These are phyloP conservation scores for Plectranthus barbatus DNA, from an alignment of 257 asterid genomes.

Conservation along the genomic window DNA sequence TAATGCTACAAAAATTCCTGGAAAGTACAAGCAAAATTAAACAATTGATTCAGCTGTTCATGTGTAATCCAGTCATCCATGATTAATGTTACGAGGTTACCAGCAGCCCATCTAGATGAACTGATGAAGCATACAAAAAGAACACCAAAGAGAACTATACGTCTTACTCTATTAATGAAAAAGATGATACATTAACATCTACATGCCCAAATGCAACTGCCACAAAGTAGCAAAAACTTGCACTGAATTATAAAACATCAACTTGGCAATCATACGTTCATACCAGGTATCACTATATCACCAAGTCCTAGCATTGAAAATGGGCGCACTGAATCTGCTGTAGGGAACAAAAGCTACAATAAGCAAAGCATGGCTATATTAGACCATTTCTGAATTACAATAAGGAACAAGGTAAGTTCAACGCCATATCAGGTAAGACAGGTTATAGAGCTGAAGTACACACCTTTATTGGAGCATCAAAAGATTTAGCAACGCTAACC, in stretches of 20 bases:
- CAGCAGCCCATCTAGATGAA: too few relatives aligned
- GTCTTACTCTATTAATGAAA: too few relatives aligned
- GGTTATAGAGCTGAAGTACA: neutral
- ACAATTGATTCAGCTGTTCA: neutral
- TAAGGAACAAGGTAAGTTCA: neutral
- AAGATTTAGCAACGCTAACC: conserved; percentile 96
- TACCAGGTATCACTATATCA: conserved; percentile 97
- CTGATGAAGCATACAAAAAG: too few relatives aligned
- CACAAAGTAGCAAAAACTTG: neutral
- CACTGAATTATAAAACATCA: neutral
- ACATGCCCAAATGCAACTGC: too few relatives aligned
- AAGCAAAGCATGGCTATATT: neutral
- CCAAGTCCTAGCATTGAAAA: conserved; percentile 99
- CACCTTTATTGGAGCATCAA: conserved; percentile 98
- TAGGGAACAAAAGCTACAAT: conserved; percentile 92
- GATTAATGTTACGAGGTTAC: too few relatives aligned
- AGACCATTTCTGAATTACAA: conserved; percentile 3
- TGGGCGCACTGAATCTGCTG: conserved; percentile 73
- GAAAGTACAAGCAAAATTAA: conserved; percentile 4
- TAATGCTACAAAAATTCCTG: conserved; percentile 97
- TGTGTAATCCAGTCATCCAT: neutral
- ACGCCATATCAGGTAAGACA: neutral
- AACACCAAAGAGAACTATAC: too few relatives aligned
- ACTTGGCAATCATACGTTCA: neutral
- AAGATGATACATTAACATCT: too few relatives aligned